Evolutionary conservation across 768 basidiomycete genomes (phyloP).

Genomic region (Leucocoprinus sp.): DNA sequence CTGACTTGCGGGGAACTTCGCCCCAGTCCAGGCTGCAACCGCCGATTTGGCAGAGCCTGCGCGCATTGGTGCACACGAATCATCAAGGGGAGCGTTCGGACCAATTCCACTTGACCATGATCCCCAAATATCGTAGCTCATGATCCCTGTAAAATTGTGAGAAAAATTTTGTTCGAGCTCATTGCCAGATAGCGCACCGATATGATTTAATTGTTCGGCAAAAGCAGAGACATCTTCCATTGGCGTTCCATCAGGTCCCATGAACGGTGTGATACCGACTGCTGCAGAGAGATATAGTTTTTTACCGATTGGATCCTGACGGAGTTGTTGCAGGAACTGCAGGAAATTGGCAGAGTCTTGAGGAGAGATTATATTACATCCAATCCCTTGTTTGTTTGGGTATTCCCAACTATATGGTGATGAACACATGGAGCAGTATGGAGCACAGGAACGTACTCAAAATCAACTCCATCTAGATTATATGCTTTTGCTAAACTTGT

Average conservation of each 20-base stretch:
- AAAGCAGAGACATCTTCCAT: constrained; percentile 61
- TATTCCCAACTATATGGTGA: constrained; percentile 64
- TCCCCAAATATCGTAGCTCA: constrained; percentile 54
- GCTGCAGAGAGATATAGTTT: constrained; percentile 48
- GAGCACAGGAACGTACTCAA: constrained; percentile 26
- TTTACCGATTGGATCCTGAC: constrained; percentile 36
- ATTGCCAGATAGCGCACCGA: constrained; percentile 19
- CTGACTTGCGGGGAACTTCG: constrained; percentile 60
- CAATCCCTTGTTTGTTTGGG: constrained; percentile 54
- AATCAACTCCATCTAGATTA: constrained; percentile 48
- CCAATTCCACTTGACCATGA: constrained; percentile 51
- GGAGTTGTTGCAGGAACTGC: constrained; percentile 62
- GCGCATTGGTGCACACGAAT: constrained; percentile 50
- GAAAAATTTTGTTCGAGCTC: neutral
- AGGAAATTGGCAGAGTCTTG: constrained; percentile 73
- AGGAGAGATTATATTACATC: constrained; percentile 49
- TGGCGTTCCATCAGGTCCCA: constrained; percentile 44
- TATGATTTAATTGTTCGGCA: constrained; percentile 46
- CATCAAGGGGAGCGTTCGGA: constrained; percentile 77
- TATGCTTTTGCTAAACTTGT: constrained; percentile 37
- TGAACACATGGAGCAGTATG: neutral
- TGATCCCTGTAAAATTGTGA: constrained; percentile 32
- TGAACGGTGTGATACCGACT: constrained; percentile 28
- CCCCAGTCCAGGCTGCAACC: constrained; percentile 61
- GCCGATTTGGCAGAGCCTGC: constrained; percentile 68